Conservation (phyloP, 768 basidiomycete species). For the Leucosporidium creatinivorum region DNA sequence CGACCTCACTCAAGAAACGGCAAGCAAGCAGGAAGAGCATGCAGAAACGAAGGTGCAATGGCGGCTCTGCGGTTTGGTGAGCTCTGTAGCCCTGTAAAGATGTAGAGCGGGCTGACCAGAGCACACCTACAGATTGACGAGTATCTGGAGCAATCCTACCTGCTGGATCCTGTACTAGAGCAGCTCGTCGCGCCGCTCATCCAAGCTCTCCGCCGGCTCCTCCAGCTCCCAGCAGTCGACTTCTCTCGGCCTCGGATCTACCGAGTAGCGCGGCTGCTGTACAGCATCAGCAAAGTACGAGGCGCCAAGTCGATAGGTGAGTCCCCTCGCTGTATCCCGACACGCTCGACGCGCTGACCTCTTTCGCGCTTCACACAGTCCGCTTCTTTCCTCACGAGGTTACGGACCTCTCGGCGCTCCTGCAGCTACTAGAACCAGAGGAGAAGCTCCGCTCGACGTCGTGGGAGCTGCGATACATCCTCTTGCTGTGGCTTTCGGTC, state of each 20-base stretch:
- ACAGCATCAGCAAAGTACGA: slow-evolving; percentile 75
- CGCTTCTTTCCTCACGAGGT: slow-evolving; percentile 92
- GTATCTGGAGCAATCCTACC: slow-evolving; percentile 87
- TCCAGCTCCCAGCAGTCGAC: slow-evolving; percentile 39
- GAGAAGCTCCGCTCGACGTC: slow-evolving; percentile 40
- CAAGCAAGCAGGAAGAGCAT: too few relatives aligned
- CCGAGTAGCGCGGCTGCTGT: slow-evolving; percentile 58
- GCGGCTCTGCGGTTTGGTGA: too few relatives aligned
- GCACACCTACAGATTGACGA: slow-evolving; percentile 57
- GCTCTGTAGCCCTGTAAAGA: too few relatives aligned
- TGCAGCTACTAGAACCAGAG: slow-evolving; percentile 46
- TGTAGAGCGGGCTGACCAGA: too few relatives aligned
- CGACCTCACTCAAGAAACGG: too few relatives aligned
- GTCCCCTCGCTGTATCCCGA: slow-evolving; percentile 38
- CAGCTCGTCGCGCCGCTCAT: slow-evolving; percentile 68
- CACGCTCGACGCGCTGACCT: background rate
- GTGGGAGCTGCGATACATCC: slow-evolving; percentile 76
- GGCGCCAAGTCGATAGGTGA: slow-evolving; percentile 86
- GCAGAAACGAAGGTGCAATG: too few relatives aligned
- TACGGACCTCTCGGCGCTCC: slow-evolving; percentile 65
- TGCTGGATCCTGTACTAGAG: slow-evolving; percentile 84
- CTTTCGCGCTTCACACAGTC: slow-evolving; percentile 49
- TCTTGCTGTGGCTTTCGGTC: slow-evolving; percentile 87
- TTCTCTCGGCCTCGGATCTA: slow-evolving; percentile 46
- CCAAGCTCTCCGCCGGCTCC: slow-evolving; percentile 54